Conservation (phyloP, 352 stramenopile genomes). For the Phytophthora vignae region DNA sequence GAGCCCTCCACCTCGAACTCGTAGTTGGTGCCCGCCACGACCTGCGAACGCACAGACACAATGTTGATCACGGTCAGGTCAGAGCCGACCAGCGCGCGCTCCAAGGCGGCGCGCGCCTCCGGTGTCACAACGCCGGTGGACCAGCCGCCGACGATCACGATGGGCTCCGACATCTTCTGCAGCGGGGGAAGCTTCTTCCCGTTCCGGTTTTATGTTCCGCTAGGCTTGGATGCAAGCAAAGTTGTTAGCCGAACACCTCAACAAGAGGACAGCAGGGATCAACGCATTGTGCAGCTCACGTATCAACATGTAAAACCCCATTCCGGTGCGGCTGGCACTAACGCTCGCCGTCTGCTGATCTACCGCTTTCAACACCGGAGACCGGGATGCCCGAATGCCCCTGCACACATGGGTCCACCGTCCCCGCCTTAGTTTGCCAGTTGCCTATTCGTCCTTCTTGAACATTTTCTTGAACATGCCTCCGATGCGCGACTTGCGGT, state of each 20-base stretch:
- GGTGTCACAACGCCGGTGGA: constrained; percentile 26
- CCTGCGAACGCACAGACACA: constrained; percentile 41
- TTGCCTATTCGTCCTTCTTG: constrained; percentile 76
- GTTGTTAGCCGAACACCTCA: constrained; percentile 5
- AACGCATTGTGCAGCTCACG: constrained; percentile 18
- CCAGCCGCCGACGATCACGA: constrained; percentile 37
- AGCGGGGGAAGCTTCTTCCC: neutral
- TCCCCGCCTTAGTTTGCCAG: constrained; percentile 14
- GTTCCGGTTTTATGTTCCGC: constrained; percentile 18
- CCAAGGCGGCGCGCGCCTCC: constrained; percentile 29
- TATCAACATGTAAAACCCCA: constrained; percentile 36
- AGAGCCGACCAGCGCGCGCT: constrained; percentile 29
- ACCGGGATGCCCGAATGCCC: neutral
- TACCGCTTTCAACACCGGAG: constrained; percentile 10
- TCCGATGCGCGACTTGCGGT: constrained; percentile 82
- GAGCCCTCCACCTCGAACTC: constrained; percentile 49
- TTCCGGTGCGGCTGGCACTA: constrained; percentile 2
- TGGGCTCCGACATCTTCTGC: neutral
- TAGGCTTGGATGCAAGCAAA: neutral
- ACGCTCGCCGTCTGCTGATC: constrained; percentile 6
- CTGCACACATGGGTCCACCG: neutral
- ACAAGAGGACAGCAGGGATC: constrained; percentile 10
- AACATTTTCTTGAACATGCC: constrained; percentile 93
- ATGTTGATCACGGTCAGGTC: constrained; percentile 36
- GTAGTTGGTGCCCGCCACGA: constrained; percentile 54